A percentile compares a stretch with the other conserved stretches of the same genome.
Evolutionary conservation across 1,284 basidiomycete genomes (phyloP).

Genomic region (Ustilago esculenta): DNA sequence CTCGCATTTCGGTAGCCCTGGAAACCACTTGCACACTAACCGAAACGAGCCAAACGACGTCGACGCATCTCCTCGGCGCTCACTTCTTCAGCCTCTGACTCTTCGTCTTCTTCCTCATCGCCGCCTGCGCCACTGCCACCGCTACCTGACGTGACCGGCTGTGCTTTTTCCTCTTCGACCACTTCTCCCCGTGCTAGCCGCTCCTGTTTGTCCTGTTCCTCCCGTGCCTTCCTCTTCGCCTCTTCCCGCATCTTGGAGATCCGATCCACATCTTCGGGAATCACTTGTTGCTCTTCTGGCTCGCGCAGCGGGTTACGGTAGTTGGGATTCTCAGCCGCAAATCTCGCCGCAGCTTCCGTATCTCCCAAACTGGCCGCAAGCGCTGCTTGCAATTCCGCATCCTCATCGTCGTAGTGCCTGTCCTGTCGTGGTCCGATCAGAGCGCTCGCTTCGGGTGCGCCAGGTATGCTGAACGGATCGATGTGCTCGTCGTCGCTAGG

Average conservation of each 20-base stretch:
- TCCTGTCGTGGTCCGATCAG: conserved; percentile 43
- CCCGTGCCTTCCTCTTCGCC: conserved; percentile 37
- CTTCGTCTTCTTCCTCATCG: conserved; percentile 45
- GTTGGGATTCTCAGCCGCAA: conserved; percentile 18
- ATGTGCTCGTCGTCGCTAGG: conserved; percentile 40
- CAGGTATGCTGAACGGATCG: conserved; percentile 43
- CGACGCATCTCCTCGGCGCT: conserved; percentile 58
- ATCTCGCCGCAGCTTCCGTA: conserved; percentile 23
- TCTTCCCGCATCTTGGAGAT: conserved; percentile 55
- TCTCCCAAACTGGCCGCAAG: conserved; percentile 56
- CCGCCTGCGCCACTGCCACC: conserved; percentile 2
- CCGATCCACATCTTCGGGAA: conserved; percentile 54
- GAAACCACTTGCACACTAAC: conserved; percentile 6
- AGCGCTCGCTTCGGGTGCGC: conserved; percentile 46
- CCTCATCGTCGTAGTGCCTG: conserved; percentile 59
- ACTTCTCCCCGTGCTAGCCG: conserved; percentile 29
- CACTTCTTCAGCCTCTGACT: conserved; percentile 43
- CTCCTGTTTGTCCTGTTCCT: conserved; percentile 40
- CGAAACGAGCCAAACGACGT: conserved; percentile 47
- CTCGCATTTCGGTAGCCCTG: neutral
- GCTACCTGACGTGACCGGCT: neutral
- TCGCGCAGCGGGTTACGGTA: neutral
- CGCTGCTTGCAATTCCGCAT: conserved; percentile 60
- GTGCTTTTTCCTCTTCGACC: conserved; percentile 7
- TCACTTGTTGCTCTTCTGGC: conserved; percentile 19